phyloP scores from a whole-genome alignment of 2,329 filamentous ascomycete species.

The Keithomyces neogunnii region DNA sequence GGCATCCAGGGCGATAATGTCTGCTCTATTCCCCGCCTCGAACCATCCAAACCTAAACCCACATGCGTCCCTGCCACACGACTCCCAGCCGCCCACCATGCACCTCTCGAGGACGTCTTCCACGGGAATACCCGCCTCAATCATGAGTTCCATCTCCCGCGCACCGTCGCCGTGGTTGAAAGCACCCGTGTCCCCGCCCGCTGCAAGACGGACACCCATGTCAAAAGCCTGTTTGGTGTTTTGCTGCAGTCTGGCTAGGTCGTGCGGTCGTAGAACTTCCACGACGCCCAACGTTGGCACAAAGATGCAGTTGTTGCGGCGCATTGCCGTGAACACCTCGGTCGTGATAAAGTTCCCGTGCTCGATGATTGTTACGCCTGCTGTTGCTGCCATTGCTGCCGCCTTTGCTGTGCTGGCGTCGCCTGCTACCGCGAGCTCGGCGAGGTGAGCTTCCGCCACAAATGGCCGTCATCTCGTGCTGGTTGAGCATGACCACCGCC shows the following conservation, averaged over 20 bases:
- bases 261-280: conserved; percentile 10
- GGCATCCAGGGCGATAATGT: conserved; percentile 13
- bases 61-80: conserved; percentile 43
- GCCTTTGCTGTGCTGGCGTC: conserved; percentile 33
- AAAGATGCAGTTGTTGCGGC: conserved; percentile 34
- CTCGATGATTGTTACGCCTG: conserved; percentile 37
- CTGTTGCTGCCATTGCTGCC: conserved; percentile 29
- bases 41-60: conserved; percentile 44
- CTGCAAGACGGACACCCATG: conserved; percentile 38
- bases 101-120: conserved; percentile 40
- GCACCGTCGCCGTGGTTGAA: conserved; percentile 44
- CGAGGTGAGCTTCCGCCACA: conserved; percentile 35
- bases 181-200: conserved; percentile 45
- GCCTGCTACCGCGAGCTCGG: conserved; percentile 32
- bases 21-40: conserved; percentile 33
- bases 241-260: conserved; percentile 28
- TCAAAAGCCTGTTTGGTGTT: conserved; percentile 36
- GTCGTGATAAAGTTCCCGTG: conserved; percentile 31
- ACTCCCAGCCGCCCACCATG: conserved; percentile 45
- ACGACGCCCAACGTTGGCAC: conserved; percentile 42
- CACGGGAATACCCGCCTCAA: conserved; percentile 39
- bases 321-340: conserved; percentile 35
- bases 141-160: conserved; percentile 45
- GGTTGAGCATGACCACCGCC: conserved; percentile 34
- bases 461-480: conserved; percentile 41